Conservation (phyloP, 1,284 basidiomycete species). For the Mycena citricolor region DNA sequence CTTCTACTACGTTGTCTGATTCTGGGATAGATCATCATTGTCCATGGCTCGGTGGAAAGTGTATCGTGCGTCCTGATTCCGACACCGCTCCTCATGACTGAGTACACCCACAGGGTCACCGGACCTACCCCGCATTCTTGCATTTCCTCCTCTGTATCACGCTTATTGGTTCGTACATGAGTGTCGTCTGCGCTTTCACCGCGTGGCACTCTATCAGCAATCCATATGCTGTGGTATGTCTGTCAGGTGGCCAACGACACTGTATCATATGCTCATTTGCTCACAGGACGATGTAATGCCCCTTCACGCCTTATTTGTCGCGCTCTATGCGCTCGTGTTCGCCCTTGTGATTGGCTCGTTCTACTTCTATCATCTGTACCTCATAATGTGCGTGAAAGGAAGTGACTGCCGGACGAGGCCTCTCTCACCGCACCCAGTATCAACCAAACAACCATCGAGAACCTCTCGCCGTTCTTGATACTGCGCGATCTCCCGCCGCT, state of each 20-base stretch:
- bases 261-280: slow-evolving; percentile 5
- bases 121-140: slow-evolving; percentile 84
- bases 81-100: slow-evolving; percentile 1
- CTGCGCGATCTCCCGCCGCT: slow-evolving; percentile 67
- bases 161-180: slow-evolving; percentile 63
- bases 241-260: slow-evolving; percentile 2
- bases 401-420: no score
- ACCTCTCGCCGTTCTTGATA: slow-evolving; percentile 74
- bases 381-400: slow-evolving; percentile 76
- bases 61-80: slow-evolving; percentile 56
- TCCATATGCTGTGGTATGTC: slow-evolving; percentile 56
- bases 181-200: slow-evolving; percentile 54
- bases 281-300: slow-evolving; percentile 63
- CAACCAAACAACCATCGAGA: slow-evolving; percentile 85
- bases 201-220: slow-evolving; percentile 69
- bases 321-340: slow-evolving; percentile 63
- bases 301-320: slow-evolving; percentile 68
- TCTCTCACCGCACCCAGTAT: slow-evolving; percentile 46
- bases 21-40: slow-evolving; percentile 79
- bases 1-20: slow-evolving; percentile 23
- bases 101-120: slow-evolving; percentile 58
- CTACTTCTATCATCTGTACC: slow-evolving; percentile 76
- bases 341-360: slow-evolving; percentile 75
- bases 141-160: slow-evolving; percentile 76
- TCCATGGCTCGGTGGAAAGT: slow-evolving; percentile 79